phyloP scores from a whole-genome alignment of 768 basidiomycete genomes.

The Amylocystis lapponica region DNA sequence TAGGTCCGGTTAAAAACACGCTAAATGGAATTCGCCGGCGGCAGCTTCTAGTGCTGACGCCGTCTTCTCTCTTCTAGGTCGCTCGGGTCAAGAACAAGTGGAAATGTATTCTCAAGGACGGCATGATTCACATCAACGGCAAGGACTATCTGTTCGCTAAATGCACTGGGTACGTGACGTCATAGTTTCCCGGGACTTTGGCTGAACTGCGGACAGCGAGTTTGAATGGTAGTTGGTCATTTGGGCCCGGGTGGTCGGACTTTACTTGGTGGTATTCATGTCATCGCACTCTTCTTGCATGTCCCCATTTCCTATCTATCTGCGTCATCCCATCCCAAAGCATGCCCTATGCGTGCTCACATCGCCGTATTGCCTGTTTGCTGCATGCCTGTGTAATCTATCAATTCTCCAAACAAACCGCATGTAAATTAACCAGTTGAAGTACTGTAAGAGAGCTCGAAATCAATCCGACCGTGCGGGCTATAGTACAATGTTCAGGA shows the following conservation, averaged over 20 bases:
- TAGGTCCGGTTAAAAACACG: slow-evolving; percentile 25
- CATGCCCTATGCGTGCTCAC: too few species aligned
- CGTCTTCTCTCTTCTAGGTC: slow-evolving; percentile 47
- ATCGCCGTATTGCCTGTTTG: not conserved
- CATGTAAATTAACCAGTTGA: too few species aligned
- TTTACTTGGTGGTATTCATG: not conserved
- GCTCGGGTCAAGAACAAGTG: slow-evolving; percentile 99
- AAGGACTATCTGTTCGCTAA: slow-evolving; percentile 97
- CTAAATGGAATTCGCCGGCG: too few species aligned
- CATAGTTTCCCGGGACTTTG: not conserved
- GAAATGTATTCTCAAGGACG: slow-evolving; percentile 97
- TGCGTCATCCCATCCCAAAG: not conserved
- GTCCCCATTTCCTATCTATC: not conserved
- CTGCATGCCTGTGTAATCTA: not conserved
- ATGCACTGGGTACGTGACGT: slow-evolving; percentile 73
- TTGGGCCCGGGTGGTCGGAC: not conserved
- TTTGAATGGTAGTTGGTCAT: slow-evolving; percentile 27
- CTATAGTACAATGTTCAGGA: too few species aligned
- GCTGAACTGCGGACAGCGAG: slow-evolving; percentile 19
- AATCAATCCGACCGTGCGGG: too few species aligned
- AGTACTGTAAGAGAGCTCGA: too few species aligned
- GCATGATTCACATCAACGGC: slow-evolving; percentile 95
- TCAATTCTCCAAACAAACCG: not conserved
- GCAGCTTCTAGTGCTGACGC: slow-evolving; percentile 4
- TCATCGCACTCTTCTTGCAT: not conserved